Percentiles rank a stretch among this genome's conserved stretches.
Evolutionary conservation across 345 rosid species (phyloP).

Genomic region (Corchorus capsularis): DNA sequence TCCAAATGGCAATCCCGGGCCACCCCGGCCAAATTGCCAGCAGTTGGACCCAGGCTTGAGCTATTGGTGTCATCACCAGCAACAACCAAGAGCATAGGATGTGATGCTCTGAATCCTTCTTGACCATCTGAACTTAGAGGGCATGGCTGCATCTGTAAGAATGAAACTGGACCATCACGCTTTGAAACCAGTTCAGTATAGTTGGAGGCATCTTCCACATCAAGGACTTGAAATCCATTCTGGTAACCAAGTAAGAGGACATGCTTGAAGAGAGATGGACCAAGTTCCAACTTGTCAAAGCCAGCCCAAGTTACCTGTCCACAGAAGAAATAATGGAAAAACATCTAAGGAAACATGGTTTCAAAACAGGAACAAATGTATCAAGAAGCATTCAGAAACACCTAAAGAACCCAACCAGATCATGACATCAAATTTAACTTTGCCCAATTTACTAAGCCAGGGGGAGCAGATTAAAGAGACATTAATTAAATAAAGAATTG

Average conservation of each 20-base stretch:
- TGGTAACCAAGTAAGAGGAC: constrained; percentile 95
- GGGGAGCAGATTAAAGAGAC: not conserved
- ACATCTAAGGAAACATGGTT: not conserved
- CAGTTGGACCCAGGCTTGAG: constrained; percentile 39
- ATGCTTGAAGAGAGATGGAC: constrained; percentile 54
- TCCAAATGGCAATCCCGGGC: constrained; percentile 57
- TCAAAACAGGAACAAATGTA: constrained; percentile 6
- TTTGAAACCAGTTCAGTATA: constrained; percentile 78
- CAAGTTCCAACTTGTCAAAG: constrained; percentile 79
- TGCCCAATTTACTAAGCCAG: not conserved
- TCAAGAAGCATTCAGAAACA: not conserved
- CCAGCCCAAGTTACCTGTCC: constrained; percentile 96
- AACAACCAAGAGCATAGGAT: constrained; percentile 83
- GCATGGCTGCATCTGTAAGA: constrained; percentile 88
- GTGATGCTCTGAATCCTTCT: constrained; percentile 71
- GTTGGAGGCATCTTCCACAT: constrained; percentile 91
- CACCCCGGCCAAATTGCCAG: constrained; percentile 42
- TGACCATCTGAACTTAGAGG: constrained; percentile 52
- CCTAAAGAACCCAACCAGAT: not conserved
- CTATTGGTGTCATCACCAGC: constrained; percentile 63
- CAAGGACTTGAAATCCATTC: constrained; percentile 95
- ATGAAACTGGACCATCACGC: constrained; percentile 90
- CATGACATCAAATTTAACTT: not conserved
- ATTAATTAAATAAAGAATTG: not conserved
- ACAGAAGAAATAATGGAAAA: constrained; percentile 2